Evolutionary conservation across 805 yeast genomes (phyloP).

Genomic region (Saccharomycopsis sp.): DNA sequence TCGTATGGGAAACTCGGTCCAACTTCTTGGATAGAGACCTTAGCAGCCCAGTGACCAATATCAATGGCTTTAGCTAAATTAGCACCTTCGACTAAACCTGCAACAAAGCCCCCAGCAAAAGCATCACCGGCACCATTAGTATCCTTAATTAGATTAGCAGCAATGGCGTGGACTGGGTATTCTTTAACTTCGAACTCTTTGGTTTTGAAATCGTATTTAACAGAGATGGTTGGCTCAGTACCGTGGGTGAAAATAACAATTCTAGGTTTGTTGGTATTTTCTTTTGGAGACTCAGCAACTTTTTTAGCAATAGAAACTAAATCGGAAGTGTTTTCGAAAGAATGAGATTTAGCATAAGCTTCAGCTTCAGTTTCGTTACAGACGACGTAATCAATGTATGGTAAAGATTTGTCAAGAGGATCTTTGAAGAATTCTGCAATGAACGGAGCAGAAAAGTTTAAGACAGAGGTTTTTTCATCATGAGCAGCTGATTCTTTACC

Average conservation of each 20-base stretch:
- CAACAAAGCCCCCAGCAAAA: conserved; percentile 86
- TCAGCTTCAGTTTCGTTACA: conserved; percentile 98
- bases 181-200: conserved; percentile 38
- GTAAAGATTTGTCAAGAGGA: conserved; percentile 66
- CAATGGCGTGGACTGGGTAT: conserved; percentile 66
- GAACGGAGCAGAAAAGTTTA: conserved; percentile 96
- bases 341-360: conserved; percentile 84
- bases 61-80: conserved; percentile 46
- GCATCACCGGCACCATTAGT: conserved; percentile 95
- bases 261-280: conserved; percentile 57
- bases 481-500: conserved; percentile 83
- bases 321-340: conserved; percentile 41
- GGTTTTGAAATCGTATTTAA: conserved; percentile 39
- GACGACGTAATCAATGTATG: conserved; percentile 83
- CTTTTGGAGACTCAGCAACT: conserved; percentile 73
- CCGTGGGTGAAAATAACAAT: conserved; percentile 95
- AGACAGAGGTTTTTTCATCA: conserved; percentile 63
- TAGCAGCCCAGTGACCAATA: conserved; percentile 95
- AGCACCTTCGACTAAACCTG: conserved; percentile 74
- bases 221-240: conserved; percentile 79
- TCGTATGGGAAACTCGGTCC: conserved; percentile 83
- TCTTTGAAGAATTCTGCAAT: conserved; percentile 93
- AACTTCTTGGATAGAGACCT: conserved; percentile 79
- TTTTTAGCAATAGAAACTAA: conserved; percentile 70
- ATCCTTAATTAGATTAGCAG: conserved; percentile 60